phyloP scores from a whole-genome alignment of 2,329 filamentous ascomycete species.

The Capronia coronata region DNA sequence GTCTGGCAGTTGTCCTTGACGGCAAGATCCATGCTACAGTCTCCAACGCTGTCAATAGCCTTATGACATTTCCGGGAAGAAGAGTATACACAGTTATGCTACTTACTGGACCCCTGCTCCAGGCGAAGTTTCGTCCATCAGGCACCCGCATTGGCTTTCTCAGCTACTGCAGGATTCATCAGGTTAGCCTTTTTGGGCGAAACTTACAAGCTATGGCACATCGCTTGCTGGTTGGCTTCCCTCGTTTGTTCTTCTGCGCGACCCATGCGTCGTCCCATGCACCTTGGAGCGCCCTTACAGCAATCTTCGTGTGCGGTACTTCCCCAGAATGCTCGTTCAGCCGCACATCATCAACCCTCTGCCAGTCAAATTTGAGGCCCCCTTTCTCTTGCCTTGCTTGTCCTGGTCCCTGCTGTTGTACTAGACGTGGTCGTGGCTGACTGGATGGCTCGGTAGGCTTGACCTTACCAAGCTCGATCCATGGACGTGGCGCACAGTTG shows the following conservation, averaged over 20 bases:
- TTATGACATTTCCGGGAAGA: background rate
- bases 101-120: background rate
- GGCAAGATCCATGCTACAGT: no score
- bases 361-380: slow-evolving; percentile 3
- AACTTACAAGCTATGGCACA: slow-evolving; percentile 6
- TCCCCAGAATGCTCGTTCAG: slow-evolving; percentile 12
- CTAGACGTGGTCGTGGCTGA: slow-evolving; percentile 16
- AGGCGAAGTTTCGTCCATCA: background rate
- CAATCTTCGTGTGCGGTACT: background rate
- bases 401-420: slow-evolving; percentile 1
- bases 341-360: slow-evolving; percentile 11
- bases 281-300: background rate
- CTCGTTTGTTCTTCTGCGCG: background rate
- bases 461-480: background rate
- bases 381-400: slow-evolving; percentile 4
- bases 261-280: background rate
- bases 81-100: no score
- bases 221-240: slow-evolving; percentile 13
- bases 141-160: background rate
- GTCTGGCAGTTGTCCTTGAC: no score
- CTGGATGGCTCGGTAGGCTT: background rate
- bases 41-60: background rate
- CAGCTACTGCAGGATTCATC: background rate
- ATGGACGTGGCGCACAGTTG: background rate
- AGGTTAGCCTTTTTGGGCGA: slow-evolving; percentile 6